phyloP scores from a whole-genome alignment of 2,329 filamentous ascomycete genomes.

The Apiospora saccharicola region DNA sequence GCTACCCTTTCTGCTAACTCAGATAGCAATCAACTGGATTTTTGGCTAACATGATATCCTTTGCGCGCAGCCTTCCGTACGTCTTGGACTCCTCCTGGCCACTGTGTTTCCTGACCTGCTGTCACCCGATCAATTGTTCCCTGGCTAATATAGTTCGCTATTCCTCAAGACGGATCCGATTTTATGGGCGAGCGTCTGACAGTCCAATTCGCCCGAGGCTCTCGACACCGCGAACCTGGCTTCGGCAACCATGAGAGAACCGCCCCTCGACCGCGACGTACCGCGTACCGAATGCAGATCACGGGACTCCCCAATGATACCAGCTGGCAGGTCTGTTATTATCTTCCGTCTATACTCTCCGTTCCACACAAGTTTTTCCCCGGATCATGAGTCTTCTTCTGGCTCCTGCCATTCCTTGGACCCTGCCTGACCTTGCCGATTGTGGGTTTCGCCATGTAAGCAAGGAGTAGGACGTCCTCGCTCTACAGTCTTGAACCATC shows the following conservation, averaged over 20 bases:
- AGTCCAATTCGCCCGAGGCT: conserved; percentile 96
- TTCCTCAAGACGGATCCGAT: conserved; percentile 83
- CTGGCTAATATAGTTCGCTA: conserved; percentile 48
- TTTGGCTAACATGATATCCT: conserved; percentile 28
- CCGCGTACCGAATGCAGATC: conserved; percentile 96
- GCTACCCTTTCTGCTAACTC: conserved; percentile 35
- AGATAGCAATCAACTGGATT: background rate
- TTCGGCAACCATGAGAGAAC: conserved; percentile 63
- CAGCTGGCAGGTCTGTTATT: conserved; percentile 98
- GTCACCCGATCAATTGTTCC: conserved; percentile 34
- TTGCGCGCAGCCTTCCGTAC: conserved; percentile 65
- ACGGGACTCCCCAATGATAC: conserved; percentile 96
- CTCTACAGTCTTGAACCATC: conserved; percentile 6
- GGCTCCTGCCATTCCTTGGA: conserved; percentile 17
- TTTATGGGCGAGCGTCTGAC: conserved; percentile 98
- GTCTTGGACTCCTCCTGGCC: conserved; percentile 50
- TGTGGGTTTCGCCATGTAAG: conserved; percentile 37
- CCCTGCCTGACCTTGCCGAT: conserved; percentile 36
- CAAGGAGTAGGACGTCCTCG: conserved; percentile 37
- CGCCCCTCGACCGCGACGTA: conserved; percentile 84
- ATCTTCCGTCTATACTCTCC: conserved; percentile 61
- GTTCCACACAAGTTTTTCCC: conserved; percentile 37
- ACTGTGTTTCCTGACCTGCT: conserved; percentile 39
- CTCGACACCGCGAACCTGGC: conserved; percentile 58
- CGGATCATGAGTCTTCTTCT: conserved; percentile 32